These are phyloP conservation scores for Houttuynia cordata DNA, from an alignment of 164 flowering plant species.

Conservation along the genomic window DNA sequence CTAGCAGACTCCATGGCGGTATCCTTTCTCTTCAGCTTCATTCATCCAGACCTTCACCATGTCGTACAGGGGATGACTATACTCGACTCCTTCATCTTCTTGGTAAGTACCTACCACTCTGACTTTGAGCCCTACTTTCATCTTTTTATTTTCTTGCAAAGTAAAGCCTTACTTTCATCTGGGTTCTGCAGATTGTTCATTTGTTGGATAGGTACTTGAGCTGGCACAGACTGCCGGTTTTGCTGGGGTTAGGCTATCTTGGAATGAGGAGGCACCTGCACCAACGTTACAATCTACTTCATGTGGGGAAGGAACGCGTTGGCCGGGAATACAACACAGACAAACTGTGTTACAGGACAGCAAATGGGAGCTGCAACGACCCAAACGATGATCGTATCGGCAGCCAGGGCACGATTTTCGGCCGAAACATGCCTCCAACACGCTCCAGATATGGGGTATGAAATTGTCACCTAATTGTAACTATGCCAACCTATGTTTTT, in stretches of 20 bases:
- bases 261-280: conserved; percentile 26
- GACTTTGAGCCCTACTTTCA: background rate
- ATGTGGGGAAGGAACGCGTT: conserved; percentile 22
- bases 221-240: conserved; percentile 36
- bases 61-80: conserved; percentile 30
- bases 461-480: too few relatives aligned
- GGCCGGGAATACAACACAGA: conserved; percentile 15
- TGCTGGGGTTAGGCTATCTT: conserved; percentile 26
- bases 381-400: conserved; percentile 21
- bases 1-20: background rate
- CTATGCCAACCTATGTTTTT: too few relatives aligned
- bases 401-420: conserved; percentile 28
- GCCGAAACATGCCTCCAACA: conserved; percentile 20
- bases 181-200: conserved; percentile 19
- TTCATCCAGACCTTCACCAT: conserved; percentile 35
- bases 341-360: conserved; percentile 21
- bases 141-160: background rate
- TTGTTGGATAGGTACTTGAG: conserved; percentile 19
- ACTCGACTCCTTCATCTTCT: conserved; percentile 33
- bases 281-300: conserved; percentile 24
- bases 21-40: background rate
- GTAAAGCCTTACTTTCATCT: background rate
- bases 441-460: conserved; percentile 21
- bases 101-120: conserved; percentile 12
- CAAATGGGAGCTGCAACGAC: conserved; percentile 25